phyloP scores from a whole-genome alignment of 495 filamentous ascomycete species.

The Chlorociboria aeruginascens region DNA sequence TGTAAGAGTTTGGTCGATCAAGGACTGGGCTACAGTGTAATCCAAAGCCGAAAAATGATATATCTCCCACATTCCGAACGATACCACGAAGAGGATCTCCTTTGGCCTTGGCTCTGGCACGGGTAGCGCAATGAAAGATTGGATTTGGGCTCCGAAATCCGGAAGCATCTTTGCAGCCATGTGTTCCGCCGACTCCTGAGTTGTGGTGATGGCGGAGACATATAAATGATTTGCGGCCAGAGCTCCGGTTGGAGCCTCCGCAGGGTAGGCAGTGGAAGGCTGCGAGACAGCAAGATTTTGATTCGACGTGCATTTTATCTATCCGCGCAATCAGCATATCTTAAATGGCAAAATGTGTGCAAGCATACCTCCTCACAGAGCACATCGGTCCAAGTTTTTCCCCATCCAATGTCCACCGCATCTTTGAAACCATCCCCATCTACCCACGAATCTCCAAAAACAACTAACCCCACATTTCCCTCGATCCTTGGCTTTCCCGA shows the following conservation, averaged over 20 bases:
- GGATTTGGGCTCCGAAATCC: slow-evolving; percentile 30
- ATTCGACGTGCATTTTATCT: slow-evolving; percentile 11
- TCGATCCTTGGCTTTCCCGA: background rate
- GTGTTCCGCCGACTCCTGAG: background rate
- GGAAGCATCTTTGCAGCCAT: slow-evolving; percentile 9
- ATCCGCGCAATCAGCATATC: background rate
- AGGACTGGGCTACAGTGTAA: slow-evolving; percentile 22
- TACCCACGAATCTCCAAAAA: slow-evolving; percentile 20
- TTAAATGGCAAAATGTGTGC: background rate
- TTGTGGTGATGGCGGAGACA: background rate
- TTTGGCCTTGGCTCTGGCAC: slow-evolving; percentile 5
- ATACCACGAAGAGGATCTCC: slow-evolving; percentile 34
- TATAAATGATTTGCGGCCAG: slow-evolving; percentile 20
- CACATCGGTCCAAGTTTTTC: slow-evolving; percentile 17
- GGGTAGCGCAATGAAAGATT: slow-evolving; percentile 25
- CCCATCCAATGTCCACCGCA: slow-evolving; percentile 1
- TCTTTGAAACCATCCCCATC: slow-evolving; percentile 2
- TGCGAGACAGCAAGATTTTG: slow-evolving; percentile 10
- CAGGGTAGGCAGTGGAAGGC: slow-evolving; percentile 9
- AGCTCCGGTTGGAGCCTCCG: slow-evolving; percentile 27
- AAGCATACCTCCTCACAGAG: slow-evolving; percentile 18
- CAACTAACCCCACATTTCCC: slow-evolving; percentile 4
- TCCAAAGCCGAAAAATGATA: slow-evolving; percentile 32
- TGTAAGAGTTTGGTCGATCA: slow-evolving; percentile 10
- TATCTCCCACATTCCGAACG: slow-evolving; percentile 35